A percentile compares a stretch with the other conserved stretches of the same genome.
phyloP scores from a whole-genome alignment of 2,329 filamentous ascomycete genomes.

The Boeremia exigua region DNA sequence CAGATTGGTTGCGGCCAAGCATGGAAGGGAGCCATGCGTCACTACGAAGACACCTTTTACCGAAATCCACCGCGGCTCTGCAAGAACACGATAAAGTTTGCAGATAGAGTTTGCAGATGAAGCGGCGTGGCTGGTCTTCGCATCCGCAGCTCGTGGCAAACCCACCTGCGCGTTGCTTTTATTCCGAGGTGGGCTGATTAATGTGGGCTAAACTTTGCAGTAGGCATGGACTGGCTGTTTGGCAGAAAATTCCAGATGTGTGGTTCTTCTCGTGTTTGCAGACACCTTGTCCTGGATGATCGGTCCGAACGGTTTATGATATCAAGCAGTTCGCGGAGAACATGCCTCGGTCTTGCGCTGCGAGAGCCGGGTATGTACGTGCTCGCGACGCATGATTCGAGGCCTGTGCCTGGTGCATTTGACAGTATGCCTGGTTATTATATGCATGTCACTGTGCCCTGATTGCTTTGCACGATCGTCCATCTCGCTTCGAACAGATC shows the following conservation, averaged over 20 bases:
- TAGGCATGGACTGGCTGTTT: slow-evolving; percentile 3
- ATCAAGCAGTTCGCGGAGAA: neutral
- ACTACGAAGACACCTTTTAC: neutral
- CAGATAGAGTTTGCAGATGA: slow-evolving; percentile 6
- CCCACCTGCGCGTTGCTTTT: slow-evolving; percentile 3
- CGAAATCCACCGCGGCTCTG: slow-evolving; percentile 2
- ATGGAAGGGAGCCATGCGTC: neutral
- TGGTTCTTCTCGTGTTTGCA: neutral
- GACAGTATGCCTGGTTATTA: neutral
- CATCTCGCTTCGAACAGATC: neutral
- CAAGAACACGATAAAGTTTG: slow-evolving; percentile 7
- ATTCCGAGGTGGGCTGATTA: neutral
- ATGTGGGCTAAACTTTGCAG: neutral
- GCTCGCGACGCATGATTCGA: neutral
- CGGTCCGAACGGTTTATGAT: slow-evolving; percentile 2
- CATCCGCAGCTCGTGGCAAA: slow-evolving; percentile 11
- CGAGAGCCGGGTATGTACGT: neutral
- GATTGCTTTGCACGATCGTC: neutral
- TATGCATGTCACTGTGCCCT: neutral
- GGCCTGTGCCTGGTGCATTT: neutral
- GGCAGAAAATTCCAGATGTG: slow-evolving; percentile 6
- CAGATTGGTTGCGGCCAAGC: neutral
- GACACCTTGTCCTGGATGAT: neutral
- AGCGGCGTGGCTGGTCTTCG: slow-evolving; percentile 5
- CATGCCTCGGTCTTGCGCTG: neutral